Evolutionary conservation across 2,329 filamentous ascomycete genomes (phyloP).

Genomic region (Botrytis sinoallii): DNA sequence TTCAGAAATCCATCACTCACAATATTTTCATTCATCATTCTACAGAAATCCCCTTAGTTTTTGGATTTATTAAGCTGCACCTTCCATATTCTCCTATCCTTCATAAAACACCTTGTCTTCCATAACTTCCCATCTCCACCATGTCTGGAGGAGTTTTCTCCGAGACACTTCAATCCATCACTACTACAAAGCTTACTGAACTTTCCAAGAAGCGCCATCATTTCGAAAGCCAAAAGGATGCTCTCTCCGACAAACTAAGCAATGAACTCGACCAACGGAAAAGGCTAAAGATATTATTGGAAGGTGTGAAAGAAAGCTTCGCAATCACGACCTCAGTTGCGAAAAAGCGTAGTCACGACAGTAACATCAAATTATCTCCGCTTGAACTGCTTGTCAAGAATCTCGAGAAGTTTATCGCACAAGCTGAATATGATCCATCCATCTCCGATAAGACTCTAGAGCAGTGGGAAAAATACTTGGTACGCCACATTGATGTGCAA

Average conservation of each 20-base stretch:
- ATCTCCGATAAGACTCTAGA: slow-evolving; percentile 46
- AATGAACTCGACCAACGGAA: slow-evolving; percentile 38
- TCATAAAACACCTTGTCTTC: not conserved
- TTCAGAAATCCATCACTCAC: not conserved
- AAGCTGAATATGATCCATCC: slow-evolving; percentile 52
- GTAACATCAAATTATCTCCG: slow-evolving; percentile 16
- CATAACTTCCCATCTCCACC: slow-evolving; percentile 12
- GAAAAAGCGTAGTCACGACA: slow-evolving; percentile 22
- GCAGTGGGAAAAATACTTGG: slow-evolving; percentile 48
- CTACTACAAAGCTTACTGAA: slow-evolving; percentile 54
- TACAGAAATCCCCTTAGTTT: not conserved
- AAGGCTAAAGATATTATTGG: slow-evolving; percentile 38
- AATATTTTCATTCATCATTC: not conserved
- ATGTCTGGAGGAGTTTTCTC: slow-evolving; percentile 44
- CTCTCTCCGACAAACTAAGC: slow-evolving; percentile 39
- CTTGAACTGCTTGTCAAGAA: slow-evolving; percentile 39
- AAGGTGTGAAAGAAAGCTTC: slow-evolving; percentile 36
- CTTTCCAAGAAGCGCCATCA: slow-evolving; percentile 49
- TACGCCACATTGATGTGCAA: slow-evolving; percentile 47
- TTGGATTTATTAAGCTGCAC: not conserved
- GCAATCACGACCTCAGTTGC: slow-evolving; percentile 27
- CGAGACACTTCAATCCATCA: slow-evolving; percentile 53
- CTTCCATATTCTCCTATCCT: not conserved
- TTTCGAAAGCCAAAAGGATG: slow-evolving; percentile 47
- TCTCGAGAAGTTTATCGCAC: slow-evolving; percentile 50